A percentile compares a stretch with the other conserved stretches of the same genome.
phyloP scores from a whole-genome alignment of 495 filamentous ascomycete genomes.

The Penicillium bovifimosum region DNA sequence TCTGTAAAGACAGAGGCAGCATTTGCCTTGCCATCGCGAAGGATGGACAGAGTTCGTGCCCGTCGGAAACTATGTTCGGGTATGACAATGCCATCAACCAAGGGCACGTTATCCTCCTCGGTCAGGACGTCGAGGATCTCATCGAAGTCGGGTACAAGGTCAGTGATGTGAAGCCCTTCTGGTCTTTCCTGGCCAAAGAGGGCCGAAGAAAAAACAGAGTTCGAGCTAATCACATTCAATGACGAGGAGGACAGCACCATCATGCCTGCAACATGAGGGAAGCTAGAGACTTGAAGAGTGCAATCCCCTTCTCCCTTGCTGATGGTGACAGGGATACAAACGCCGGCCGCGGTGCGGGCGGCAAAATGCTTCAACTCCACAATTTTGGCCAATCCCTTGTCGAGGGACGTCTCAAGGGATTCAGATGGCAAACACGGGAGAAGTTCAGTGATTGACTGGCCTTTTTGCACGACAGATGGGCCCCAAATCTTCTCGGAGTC shows the following conservation, averaged over 20 bases:
- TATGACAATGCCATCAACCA: conserved; percentile 92
- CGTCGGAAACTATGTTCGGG: conserved; percentile 94
- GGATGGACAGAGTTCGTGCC: conserved; percentile 72
- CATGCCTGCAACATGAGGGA: conserved; percentile 95
- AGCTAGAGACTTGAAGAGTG: conserved; percentile 79
- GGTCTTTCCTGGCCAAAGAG: conserved; percentile 83
- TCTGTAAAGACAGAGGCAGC: conserved; percentile 71
- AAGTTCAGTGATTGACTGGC: conserved; percentile 66
- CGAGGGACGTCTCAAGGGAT: conserved; percentile 54
- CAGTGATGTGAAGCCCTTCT: conserved; percentile 69
- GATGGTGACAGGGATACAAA: conserved; percentile 75
- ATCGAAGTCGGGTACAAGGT: conserved; percentile 84
- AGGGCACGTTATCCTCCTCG: conserved; percentile 75
- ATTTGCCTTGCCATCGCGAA: conserved; percentile 69
- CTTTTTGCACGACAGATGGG: conserved; percentile 54
- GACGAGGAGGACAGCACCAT: conserved; percentile 76
- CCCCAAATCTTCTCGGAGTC: conserved; percentile 77
- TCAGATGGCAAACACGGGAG: conserved; percentile 78
- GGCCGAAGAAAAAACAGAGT: conserved; percentile 87
- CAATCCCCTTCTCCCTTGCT: conserved; percentile 58
- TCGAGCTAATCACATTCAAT: conserved; percentile 81
- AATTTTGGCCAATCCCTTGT: conserved; percentile 64
- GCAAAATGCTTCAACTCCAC: conserved; percentile 71
- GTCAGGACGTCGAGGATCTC: conserved; percentile 71
- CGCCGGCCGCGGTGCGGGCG: conserved; percentile 62